Evolutionary conservation across 2,329 filamentous ascomycete genomes (phyloP), one percentile per base, ranked within the genome.

Genomic region (Lasiodiplodia hormozganensis): DNA sequence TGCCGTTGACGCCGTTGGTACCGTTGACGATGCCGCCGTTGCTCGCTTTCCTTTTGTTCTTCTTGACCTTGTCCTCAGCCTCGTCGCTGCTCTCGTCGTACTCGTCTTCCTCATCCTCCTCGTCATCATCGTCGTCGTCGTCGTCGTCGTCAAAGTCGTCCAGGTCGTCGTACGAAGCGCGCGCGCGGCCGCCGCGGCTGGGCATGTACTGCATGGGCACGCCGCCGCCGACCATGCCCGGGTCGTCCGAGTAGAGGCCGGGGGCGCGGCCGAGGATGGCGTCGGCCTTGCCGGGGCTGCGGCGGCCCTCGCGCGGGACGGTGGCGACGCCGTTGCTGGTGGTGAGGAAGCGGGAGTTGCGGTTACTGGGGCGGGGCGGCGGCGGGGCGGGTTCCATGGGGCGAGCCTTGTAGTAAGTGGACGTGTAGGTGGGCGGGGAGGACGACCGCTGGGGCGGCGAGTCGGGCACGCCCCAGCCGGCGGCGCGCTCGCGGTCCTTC

Each of bases 401-500:
- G 5, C 49, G 58, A 34, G 28, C 38, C n/a, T 31, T 52, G 54
- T 64, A 64, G 60, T 64, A 64, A 2, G 67, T 64, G 4, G 34
- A 56, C 8, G 67, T 49, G 67, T 34, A 56, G 51, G 51, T 25
- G 25, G 58, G 58, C 23, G 67, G 38, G 18, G 51, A 49, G 3
- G 49, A 47, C 18, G 53, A 38, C 31, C 23, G 51, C 58, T 36
- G 28, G 28, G 62, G 60, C 34, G 57, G 36, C 25, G 28, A 51
- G 40, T 79, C 78, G 47, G 43, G 43, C 1, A 79, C 70, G 40
- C 90, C 90, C 90, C 90, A 92, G 40, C 90, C 90, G 16, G 90
- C 90, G 34, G 84, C 86, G 21, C 86, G 81, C 77, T 93, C 91
- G 67, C 90, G 83, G 69, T 85, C 83, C 60, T 86, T 84, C 76